Base-by-base conservation (phyloP, 805 yeast genomes). In the Dipodascopsis tothii region DNA sequence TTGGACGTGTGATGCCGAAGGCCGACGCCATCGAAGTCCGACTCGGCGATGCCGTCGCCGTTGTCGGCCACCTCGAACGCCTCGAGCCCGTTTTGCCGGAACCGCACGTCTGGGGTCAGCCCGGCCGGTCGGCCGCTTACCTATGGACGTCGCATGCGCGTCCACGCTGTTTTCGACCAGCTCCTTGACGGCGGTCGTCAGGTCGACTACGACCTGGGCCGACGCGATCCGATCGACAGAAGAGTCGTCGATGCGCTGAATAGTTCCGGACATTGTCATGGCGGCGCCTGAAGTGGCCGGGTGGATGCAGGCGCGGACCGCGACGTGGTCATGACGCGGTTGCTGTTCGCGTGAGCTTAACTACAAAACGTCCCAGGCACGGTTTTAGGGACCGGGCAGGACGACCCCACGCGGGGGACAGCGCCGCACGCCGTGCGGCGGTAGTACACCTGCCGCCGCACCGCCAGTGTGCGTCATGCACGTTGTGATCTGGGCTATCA, bases 191-290 rank as follows among this genome's bases (percentile, higher is more conserved):
- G 84, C 82, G 0, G 90, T 77, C 0, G 76, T 69, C 35, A 92
- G 63, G 55, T 84, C 95, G 3, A 80, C 74, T 9, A 92, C 83
- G 11, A 92, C 97, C 61, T 92, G 98, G 0, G 96, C 96, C 0
- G 96, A 85, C 0, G 96, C 86, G 45, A 90, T 77, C 46, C 73
- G 69, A 52, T 83, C 84, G 4, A 87, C 71, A 53, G 88, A 94
- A 6, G 56, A 54, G 1, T 51, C 51, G 28, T 67, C 68, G 21
- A 79, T 74, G 3, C 68, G 67, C 27, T 56, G 55, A 47, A 67
- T 66, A 42, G 57, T 45, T 48, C 23, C 9, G 19, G 42, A 40
- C 40, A 34, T 41, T 11, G 32, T n/a, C 17, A 27, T 41, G 3
- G 11, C n/a, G n/a, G n/a, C n/a, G n/a, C n/a, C n/a, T n/a, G n/a